Evolutionary conservation across 805 yeast species (phyloP).

Genomic region (Clavispora vitiphila): DNA sequence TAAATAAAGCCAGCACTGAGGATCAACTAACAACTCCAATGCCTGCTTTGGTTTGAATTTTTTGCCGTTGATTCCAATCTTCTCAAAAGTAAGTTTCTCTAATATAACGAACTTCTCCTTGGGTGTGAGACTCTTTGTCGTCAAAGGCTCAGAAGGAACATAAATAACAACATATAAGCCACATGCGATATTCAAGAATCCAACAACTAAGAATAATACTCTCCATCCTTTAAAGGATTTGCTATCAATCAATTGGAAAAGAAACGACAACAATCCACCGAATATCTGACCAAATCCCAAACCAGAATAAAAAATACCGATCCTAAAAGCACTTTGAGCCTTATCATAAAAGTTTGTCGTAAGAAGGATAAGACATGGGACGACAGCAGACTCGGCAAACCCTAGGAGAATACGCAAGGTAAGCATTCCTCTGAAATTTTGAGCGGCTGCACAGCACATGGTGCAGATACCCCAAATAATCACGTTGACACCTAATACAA

Average conservation of each 20-base stretch:
- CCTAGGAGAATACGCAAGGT: conserved; percentile 13
- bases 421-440: conserved; percentile 10
- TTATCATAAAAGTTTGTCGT: conserved; percentile 12
- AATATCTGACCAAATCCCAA: conserved; percentile 18
- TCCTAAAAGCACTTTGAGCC: conserved; percentile 12
- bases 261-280: conserved; percentile 17
- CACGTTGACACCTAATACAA: conserved; percentile 12
- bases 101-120: conserved; percentile 16
- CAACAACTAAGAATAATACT: conserved; percentile 18
- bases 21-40: conserved; percentile 13
- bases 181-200: conserved; percentile 12
- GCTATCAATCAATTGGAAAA: conserved; percentile 14
- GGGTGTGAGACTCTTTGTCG: conserved; percentile 13
- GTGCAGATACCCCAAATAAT: conserved; percentile 12
- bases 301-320: conserved; percentile 14
- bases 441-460: conserved; percentile 12
- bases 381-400: conserved; percentile 13
- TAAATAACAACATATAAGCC: conserved; percentile 14
- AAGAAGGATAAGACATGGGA: conserved; percentile 12
- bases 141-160: conserved; percentile 18
- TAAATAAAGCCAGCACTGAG: conserved; percentile 17
- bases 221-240: conserved; percentile 16
- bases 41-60: conserved; percentile 13
- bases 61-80: conserved; percentile 15
- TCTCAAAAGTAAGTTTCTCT: conserved; percentile 11